Base-by-base conservation (phyloP, 495 filamentous ascomycete species). In the Hypoxylon rickii region DNA sequence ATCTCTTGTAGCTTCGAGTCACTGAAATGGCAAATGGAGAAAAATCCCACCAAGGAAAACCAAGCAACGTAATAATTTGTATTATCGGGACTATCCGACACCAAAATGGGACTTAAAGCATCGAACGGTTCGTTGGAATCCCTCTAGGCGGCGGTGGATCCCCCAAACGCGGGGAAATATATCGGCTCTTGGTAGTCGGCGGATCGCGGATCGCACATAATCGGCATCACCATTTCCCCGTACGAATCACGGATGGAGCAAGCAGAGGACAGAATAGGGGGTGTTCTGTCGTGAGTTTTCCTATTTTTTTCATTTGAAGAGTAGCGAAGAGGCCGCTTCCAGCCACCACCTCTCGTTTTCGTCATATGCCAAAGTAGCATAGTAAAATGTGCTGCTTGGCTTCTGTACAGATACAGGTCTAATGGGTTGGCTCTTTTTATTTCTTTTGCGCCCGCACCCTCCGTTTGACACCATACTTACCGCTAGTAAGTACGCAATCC, bases 151-250 rank as follows among this genome's bases (percentile, higher is more conserved):
- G 13, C 21, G 20, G 59, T 53, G 48, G 48, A 53, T 40, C 48
- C n/a, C n/a, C n/a, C 49, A 10, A 21, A 37, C 59, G 59, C 59
- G 59, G 59, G 59, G 59, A 63, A 63, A 63, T 45, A 44, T 58
- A 57, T 63, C 59, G 59, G 59, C 59, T 63, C 53, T 63, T 63
- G n/a, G n/a, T n/a, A n/a, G n/a, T n/a, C n/a, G n/a, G n/a, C n/a
- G n/a, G n/a, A n/a, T n/a, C 44, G 21, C 7, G 21, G 33, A 24
- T 29, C 33, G 17, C 12, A 6, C 37, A 33, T 21, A 39, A 21
- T 39, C 58, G 58, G 52, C 47, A 20, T 57, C 52, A 56, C 43
- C 43, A 34, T 42, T 46, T 18, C 34, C 53, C 36, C 33, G 17
- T 13, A 15, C 6, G 16, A 29, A 12, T 16, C 11, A 29, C 12